Evolutionary conservation across 768 basidiomycete species (phyloP).

Genomic region (Mycena belliarum): DNA sequence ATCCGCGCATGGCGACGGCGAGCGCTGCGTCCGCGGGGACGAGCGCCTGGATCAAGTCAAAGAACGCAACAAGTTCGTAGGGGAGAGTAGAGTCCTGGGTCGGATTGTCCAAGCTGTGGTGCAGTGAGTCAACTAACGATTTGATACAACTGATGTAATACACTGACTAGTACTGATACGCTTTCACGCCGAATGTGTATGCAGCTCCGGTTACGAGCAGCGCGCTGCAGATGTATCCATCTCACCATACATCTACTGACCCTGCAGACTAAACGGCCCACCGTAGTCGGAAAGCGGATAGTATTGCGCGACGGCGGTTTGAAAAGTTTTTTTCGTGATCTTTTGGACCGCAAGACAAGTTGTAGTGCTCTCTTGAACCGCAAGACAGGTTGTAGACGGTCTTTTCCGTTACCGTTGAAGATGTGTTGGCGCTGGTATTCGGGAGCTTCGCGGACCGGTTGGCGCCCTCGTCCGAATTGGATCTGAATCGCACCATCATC

Average conservation of each 20-base stretch:
- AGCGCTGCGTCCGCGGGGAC: conserved; percentile 31
- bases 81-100: conserved; percentile 38
- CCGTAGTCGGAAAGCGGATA: conserved; percentile 38
- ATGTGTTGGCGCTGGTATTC: conserved; percentile 40
- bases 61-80: conserved; percentile 40
- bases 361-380: conserved; percentile 40
- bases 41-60: conserved; percentile 22
- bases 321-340: conserved; percentile 32
- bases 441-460: conserved; percentile 38
- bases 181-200: conserved; percentile 13
- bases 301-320: conserved; percentile 25
- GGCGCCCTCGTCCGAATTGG: conserved; percentile 47
- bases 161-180: conserved; percentile 40
- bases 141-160: background rate
- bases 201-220: conserved; percentile 34
- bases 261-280: conserved; percentile 38
- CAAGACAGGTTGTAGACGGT: conserved; percentile 44
- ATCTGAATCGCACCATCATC: conserved; percentile 21
- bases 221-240: conserved; percentile 44
- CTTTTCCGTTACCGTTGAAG: conserved; percentile 35
- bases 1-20: conserved; percentile 38
- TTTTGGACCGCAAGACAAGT: conserved; percentile 43
- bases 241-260: conserved; percentile 49
- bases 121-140: too few species aligned
- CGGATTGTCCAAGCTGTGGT: conserved; percentile 41